Conservation (phyloP, 2,329 filamentous ascomycete species). For the Spiromastix sp. region DNA sequence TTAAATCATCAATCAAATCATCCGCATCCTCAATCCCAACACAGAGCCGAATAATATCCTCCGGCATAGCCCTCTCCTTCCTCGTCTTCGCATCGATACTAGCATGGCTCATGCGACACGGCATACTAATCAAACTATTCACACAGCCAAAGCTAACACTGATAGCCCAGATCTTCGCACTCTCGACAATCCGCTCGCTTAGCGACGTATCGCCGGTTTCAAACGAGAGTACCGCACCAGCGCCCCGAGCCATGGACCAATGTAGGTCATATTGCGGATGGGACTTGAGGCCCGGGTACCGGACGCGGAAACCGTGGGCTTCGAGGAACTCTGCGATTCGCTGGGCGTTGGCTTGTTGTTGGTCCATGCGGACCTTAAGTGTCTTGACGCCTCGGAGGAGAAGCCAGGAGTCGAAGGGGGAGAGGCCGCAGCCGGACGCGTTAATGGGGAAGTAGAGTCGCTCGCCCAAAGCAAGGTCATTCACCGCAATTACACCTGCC, state of each 20-base stretch:
- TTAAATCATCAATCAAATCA: slow-evolving; percentile 87
- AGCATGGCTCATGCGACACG: slow-evolving; percentile 98
- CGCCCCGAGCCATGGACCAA: slow-evolving; percentile 87
- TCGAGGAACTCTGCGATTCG: slow-evolving; percentile 89
- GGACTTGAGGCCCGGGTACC: slow-evolving; percentile 86
- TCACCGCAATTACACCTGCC: slow-evolving; percentile 92
- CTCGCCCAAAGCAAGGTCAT: slow-evolving; percentile 70
- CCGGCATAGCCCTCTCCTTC: slow-evolving; percentile 79
- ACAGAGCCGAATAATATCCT: slow-evolving; percentile 91
- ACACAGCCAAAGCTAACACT: slow-evolving; percentile 97
- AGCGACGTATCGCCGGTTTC: slow-evolving; percentile 80
- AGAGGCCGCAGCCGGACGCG: slow-evolving; percentile 83
- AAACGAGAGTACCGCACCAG: slow-evolving; percentile 89
- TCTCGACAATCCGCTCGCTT: slow-evolving; percentile 89
- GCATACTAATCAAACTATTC: slow-evolving; percentile 98
- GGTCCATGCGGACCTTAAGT: slow-evolving; percentile 94
- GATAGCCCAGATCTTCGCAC: slow-evolving; percentile 83
- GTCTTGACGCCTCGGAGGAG: slow-evolving; percentile 95
- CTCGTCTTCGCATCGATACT: slow-evolving; percentile 95
- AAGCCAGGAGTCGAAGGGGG: slow-evolving; percentile 92
- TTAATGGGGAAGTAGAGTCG: slow-evolving; percentile 97
- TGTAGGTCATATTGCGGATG: slow-evolving; percentile 96
- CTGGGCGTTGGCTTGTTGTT: slow-evolving; percentile 89
- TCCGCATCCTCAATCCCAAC: slow-evolving; percentile 91
- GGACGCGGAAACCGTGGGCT: slow-evolving; percentile 80